Base-by-base conservation (phyloP, 192 early-diverging fungal genomes). In the Coemansia sp. region DNA sequence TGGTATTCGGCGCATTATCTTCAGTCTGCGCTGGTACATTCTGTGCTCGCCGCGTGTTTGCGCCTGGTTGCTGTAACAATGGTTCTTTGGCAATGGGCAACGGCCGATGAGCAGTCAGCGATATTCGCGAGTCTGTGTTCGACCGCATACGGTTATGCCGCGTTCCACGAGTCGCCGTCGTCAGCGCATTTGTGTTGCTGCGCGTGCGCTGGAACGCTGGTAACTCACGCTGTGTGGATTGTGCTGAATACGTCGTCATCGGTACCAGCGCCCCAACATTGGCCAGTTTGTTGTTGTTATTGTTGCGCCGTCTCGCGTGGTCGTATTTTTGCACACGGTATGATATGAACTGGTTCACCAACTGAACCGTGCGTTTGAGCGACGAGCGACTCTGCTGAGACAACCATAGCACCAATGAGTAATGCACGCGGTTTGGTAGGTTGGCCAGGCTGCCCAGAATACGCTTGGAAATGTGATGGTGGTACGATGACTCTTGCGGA, bases 291-390 rank as follows among this genome's bases (percentile, higher is more conserved):
- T 9, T 24, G n/a, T 18, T 23, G 32, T 18, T 22, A 39, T 24
- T 9, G 29, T 63, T 62, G 20, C 66, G 71, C 2, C 54, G 56
- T 8, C 55, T 51, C 2, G 61, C 72, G 0, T 73, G 66, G 41
- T 73, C 83, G 60, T 88, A 84, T 57, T 89, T 88, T n/a, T 88
- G 80, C 9, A 97, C 78, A 24, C 93, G 80, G 73, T 88, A 89
- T 13, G 89, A 88, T 41, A 95, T 88, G 54, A 96, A 96, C 35
- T 90, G 85, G 71, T 94, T 92, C 29, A 94, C 90, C 48, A 96
- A 75, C 20, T 88, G 85, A 24, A 96, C 85, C 29, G 88, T 86
- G 53, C 85, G 84, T 57, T 86, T 84, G 67, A 97, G 90, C 19
- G 81, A 71, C 4, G 79, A 69, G 6, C 82, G 61, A 10, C 88